Evolutionary conservation across 805 yeast genomes (phyloP).

Genomic region (Pichia cephalocereana): DNA sequence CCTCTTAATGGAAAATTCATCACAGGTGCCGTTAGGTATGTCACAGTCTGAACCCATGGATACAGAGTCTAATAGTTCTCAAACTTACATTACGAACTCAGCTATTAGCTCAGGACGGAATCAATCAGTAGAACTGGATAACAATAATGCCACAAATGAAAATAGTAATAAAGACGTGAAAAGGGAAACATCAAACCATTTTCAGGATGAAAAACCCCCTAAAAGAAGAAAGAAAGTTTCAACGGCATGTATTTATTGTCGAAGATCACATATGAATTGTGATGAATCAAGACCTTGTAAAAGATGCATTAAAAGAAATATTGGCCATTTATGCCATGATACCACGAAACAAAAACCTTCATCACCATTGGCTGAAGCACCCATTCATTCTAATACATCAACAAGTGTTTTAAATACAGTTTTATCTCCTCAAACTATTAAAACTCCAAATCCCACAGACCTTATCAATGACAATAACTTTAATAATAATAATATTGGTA

Average conservation of each 20-base stretch:
- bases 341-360: conserved; percentile 34
- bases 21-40: no score
- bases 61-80: no score
- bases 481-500: background rate
- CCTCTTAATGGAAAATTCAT: no score
- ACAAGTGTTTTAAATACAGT: background rate
- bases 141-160: background rate
- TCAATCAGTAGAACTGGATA: no score
- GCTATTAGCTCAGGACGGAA: no score
- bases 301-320: conserved; percentile 78
- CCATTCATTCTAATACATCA: background rate
- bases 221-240: conserved; percentile 39
- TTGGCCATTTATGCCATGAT: conserved; percentile 80
- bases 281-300: conserved; percentile 70
- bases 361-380: background rate
- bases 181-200: no score
- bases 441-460: background rate
- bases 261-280: conserved; percentile 92
- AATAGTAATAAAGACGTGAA: no score
- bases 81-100: no score
- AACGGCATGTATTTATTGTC: conserved; percentile 81
- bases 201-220: background rate
- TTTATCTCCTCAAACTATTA: background rate
- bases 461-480: background rate
- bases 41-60: no score